These are phyloP conservation scores for Coemansia sp. DNA, from an alignment of 192 early-diverging fungal genomes.

Conservation along the genomic window DNA sequence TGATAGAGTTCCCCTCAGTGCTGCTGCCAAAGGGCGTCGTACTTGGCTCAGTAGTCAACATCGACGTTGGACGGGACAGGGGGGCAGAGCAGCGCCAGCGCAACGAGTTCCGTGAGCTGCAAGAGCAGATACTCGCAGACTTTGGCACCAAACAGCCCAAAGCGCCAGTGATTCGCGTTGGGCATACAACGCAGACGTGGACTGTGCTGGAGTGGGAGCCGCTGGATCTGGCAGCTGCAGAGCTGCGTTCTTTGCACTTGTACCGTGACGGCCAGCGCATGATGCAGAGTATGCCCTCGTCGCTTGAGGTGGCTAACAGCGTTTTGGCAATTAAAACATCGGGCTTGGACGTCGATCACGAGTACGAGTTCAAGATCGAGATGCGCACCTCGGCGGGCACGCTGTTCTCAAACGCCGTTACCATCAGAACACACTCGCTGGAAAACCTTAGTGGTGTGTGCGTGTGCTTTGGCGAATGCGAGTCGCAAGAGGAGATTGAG, in stretches of 20 bases:
- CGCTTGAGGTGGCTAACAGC: conserved; percentile 36
- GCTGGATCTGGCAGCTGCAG: conserved; percentile 79
- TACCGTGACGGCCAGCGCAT: conserved; percentile 88
- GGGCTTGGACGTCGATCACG: conserved; percentile 88
- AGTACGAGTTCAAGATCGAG: conserved; percentile 89
- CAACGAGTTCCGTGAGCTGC: conserved; percentile 82
- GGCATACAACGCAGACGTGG: conserved; percentile 84
- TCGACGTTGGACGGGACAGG: conserved; percentile 90
- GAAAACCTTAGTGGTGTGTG: conserved; percentile 98
- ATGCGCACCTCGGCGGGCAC: conserved; percentile 92
- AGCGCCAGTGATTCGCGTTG: conserved; percentile 76
- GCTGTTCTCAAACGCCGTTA: conserved; percentile 77
- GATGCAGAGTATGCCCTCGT: conserved; percentile 61
- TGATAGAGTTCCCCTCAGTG: conserved; percentile 97
- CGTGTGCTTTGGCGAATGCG: conserved; percentile 93
- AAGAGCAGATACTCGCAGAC: conserved; percentile 80
- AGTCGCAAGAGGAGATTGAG: conserved; percentile 72
- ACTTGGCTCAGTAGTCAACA: conserved; percentile 95
- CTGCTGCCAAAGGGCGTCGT: conserved; percentile 93
- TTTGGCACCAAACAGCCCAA: conserved; percentile 83
- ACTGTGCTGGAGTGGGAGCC: conserved; percentile 92
- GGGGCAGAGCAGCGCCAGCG: conserved; percentile 83
- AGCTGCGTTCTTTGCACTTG: conserved; percentile 85
- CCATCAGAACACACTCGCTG: conserved; percentile 84
- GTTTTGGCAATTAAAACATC: conserved; percentile 71